Evolutionary conservation across 2,329 filamentous ascomycete genomes (phyloP), one percentile per base, ranked within the genome.

Genomic region (Cladosporium sp.): DNA sequence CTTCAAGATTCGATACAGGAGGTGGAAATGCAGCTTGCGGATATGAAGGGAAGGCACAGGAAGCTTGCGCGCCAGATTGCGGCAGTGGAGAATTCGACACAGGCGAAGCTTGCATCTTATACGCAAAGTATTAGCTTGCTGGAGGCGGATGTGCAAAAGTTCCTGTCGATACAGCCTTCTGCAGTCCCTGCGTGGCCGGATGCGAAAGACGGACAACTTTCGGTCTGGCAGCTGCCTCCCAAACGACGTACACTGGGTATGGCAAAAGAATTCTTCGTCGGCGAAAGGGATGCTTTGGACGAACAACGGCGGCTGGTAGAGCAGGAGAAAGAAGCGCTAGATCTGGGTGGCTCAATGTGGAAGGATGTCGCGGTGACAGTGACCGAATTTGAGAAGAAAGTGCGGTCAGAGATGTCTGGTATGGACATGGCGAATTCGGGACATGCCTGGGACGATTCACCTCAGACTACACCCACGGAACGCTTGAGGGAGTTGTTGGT

Each of bases 51-150:
- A 56, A 81, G 85, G 31, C 86, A 88, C 69, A 80, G 83, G n/a
- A 84, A 83, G 73, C 76, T 93, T 0, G 78, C 85, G 67, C 82
- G 83, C 2, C 83, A 86, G 71, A 86, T 91, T 55, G 82, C 85
- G 7, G 86, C 89, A 64, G 83, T 87, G 1, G 83, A 84, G 68
- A 92, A 89, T 70, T 83, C 84, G 63, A 81, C 89, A 44, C 90
- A 92, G 74, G 88, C 90, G 1, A 87, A 87, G n/a, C 75, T 92
- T 16, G 91, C 89, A 64, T 89, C 89, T 0, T 93, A 92, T 74
- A 86, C 84, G 23, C 85, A 88, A 1, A 89, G 89, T 4, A 78
- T 92, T 40, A 85, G 81, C 64, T 85, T 91, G 63, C 83, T 91
- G 6, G 89, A 93, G 67, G 80, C 79, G 16, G 85, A 90, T 64